Conservation (phyloP, 805 yeast species). For the Metschnikowia vanudenii region DNA sequence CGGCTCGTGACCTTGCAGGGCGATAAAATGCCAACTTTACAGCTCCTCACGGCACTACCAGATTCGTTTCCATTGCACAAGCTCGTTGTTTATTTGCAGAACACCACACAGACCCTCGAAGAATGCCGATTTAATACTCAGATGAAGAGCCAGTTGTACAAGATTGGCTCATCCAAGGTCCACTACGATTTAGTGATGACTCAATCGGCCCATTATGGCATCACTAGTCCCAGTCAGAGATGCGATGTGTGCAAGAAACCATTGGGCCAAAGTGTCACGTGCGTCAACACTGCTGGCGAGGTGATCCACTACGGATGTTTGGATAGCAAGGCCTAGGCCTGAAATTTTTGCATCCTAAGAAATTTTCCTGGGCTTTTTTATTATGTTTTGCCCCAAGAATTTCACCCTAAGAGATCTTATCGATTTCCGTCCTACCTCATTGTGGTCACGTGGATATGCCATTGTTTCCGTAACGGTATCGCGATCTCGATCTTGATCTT, state of each 20-base stretch:
- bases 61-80: constrained; percentile 42
- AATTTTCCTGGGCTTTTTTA: too few species aligned
- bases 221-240: constrained; percentile 40
- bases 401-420: too few species aligned
- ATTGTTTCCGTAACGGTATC: background rate
- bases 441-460: too few species aligned
- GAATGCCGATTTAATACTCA: constrained; percentile 39
- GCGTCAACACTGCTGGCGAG: constrained; percentile 43
- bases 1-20: constrained; percentile 46
- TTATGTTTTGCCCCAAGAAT: too few species aligned
- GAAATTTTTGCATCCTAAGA: too few species aligned
- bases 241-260: constrained; percentile 61
- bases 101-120: constrained; percentile 43
- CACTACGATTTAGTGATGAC: constrained; percentile 42
- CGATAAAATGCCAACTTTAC: constrained; percentile 43
- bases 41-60: constrained; percentile 54
- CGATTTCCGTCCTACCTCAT: too few species aligned
- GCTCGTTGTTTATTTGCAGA: constrained; percentile 45
- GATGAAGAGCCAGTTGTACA: constrained; percentile 49
- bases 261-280: constrained; percentile 53
- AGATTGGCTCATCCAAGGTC: constrained; percentile 50
- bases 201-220: constrained; percentile 34
- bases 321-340: background rate
- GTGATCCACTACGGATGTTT: constrained; percentile 60
- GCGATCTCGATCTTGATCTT: background rate